Conservation (phyloP, 345 rosid species). For the Nasturtium officinale region DNA sequence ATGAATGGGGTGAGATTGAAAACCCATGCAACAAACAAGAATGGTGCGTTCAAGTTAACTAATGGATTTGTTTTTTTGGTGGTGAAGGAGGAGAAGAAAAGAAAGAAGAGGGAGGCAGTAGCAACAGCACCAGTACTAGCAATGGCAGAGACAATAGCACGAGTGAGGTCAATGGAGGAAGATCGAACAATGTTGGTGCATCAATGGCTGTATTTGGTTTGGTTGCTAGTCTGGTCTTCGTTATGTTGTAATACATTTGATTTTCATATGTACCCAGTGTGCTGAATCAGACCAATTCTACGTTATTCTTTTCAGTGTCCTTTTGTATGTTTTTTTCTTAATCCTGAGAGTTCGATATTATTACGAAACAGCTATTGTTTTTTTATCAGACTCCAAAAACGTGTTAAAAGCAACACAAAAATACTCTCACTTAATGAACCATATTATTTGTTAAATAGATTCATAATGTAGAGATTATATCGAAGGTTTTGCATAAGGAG, state of each 20-base stretch:
- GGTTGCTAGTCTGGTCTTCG: slow-evolving; percentile 22
- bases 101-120: slow-evolving; percentile 1
- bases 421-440: too few relatives aligned
- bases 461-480: not conserved
- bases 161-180: slow-evolving; percentile 33
- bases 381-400: too few relatives aligned
- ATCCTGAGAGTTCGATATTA: not conserved
- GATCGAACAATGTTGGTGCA: slow-evolving; percentile 24
- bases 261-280: not conserved
- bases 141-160: slow-evolving; percentile 9
- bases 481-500: not conserved
- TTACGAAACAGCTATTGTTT: too few relatives aligned
- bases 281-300: not conserved
- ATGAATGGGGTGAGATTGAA: not conserved
- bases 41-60: not conserved
- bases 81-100: slow-evolving; percentile 17
- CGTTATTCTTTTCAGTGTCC: not conserved
- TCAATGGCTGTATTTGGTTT: slow-evolving; percentile 30
- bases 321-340: too few relatives aligned
- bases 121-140: slow-evolving; percentile 13
- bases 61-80: slow-evolving; percentile 13
- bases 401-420: too few relatives aligned
- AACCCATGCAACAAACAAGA: not conserved
- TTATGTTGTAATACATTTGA: slow-evolving; percentile 19
- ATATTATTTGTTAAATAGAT: too few relatives aligned